Base-by-base conservation (phyloP, 306 rosid species). In the Malus fusca region DNA sequence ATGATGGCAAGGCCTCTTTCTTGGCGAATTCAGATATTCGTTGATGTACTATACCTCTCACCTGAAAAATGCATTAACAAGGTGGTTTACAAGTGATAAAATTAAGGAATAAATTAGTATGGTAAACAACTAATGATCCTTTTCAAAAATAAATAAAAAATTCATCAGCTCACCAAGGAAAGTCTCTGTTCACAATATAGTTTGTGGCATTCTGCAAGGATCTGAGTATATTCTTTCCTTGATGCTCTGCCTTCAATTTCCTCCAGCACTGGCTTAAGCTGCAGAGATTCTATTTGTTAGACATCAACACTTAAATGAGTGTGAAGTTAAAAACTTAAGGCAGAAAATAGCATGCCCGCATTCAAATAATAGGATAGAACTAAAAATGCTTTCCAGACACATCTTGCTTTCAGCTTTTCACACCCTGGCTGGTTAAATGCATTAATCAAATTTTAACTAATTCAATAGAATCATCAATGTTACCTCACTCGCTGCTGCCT, bases 401-500 rank as follows among this genome's bases (percentile, higher is more conserved):
- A 73, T 22, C 59, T 61, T 46, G 75, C 68, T 13, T 65, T 14
- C 30, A 74, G 71, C 78, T 48, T 66, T 59, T 75, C 68, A 71
- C 22, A 4, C 33, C 65, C 13, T 17, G 58, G 77, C 65, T 60
- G 48, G 70, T 30, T 61, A 66, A 64, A 26, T 65, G 48, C 33
- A 28, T 43, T 43, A 80, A 82, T 11, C 44, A 64, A 25, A 64
- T 70, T 74, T 23, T 76, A 73, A 67, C 46, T 75, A 58, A 66
- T 77, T 69, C 72, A 53, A 46, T 71, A 40, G 69, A 79, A 72
- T 58, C 28, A 18, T 30, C 56, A 84, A 35, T 48, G 33, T 74
- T 88, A 89, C 99, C 96, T 96, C 98, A 81, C 92, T 90, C 67
- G 99, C 97, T 19, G 93, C 99, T 72, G 97, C 99, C 96, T 96